These are phyloP conservation scores for Phytophthora pisi DNA, from an alignment of 352 stramenopile genomes.

Conservation along the genomic window DNA sequence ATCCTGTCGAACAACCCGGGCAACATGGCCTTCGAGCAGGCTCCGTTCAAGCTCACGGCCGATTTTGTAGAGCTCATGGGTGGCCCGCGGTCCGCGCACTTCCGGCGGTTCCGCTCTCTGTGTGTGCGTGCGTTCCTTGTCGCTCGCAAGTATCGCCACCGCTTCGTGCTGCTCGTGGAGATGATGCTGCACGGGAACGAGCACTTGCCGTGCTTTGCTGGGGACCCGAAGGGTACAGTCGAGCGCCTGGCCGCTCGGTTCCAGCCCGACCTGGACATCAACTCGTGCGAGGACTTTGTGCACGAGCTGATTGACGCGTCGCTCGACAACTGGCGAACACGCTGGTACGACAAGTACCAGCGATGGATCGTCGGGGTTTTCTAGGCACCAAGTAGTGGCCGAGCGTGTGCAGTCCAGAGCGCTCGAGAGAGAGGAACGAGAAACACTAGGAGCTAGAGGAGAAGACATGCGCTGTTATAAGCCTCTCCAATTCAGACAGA, in stretches of 20 bases:
- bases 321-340: slow-evolving; percentile 96
- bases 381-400: slow-evolving; percentile 28
- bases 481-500: slow-evolving; percentile 31
- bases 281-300: slow-evolving; percentile 95
- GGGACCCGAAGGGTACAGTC: slow-evolving; percentile 91
- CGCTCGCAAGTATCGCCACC: slow-evolving; percentile 93
- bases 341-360: slow-evolving; percentile 97
- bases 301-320: slow-evolving; percentile 96
- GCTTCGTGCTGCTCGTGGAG: slow-evolving; percentile 96
- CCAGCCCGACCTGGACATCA: slow-evolving; percentile 93
- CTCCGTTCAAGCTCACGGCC: slow-evolving; percentile 98
- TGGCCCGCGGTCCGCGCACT: slow-evolving; percentile 91
- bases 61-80: slow-evolving; percentile 97
- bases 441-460: slow-evolving; percentile 29
- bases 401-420: not conserved
- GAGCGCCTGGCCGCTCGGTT: slow-evolving; percentile 93
- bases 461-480: slow-evolving; percentile 27
- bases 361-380: slow-evolving; percentile 92
- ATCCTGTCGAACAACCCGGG: slow-evolving; percentile 94
- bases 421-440: slow-evolving; percentile 9
- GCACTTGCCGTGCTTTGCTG: slow-evolving; percentile 95
- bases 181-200: slow-evolving; percentile 98
- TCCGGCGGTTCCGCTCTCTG: slow-evolving; percentile 94
- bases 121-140: slow-evolving; percentile 97
- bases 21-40: slow-evolving; percentile 95